Evolutionary conservation across 495 filamentous ascomycete species (phyloP).

Genomic region (Penicillium roqueforti): DNA sequence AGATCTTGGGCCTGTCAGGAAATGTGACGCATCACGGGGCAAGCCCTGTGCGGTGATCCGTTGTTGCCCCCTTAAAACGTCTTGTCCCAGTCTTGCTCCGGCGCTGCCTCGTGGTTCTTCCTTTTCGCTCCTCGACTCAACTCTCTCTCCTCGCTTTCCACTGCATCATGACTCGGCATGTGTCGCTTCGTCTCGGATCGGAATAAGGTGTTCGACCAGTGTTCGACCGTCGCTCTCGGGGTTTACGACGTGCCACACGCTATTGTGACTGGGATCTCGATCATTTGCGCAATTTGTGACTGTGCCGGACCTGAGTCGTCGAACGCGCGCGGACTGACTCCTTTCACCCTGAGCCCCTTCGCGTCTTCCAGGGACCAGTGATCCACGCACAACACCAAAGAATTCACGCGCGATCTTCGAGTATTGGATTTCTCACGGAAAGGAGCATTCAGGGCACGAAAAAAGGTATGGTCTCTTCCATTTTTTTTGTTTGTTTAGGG

Average conservation of each 20-base stretch:
- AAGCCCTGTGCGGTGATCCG: not conserved
- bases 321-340: not conserved
- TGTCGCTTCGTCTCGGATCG: not conserved
- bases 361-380: not conserved
- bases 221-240: constrained; percentile 5
- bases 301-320: not conserved
- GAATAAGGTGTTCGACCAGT: constrained; percentile 13
- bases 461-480: not conserved
- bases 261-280: not conserved
- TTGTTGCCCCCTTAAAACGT: constrained; percentile 5
- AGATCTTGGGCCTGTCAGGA: constrained; percentile 18
- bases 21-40: constrained; percentile 29
- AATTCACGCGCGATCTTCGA: not conserved
- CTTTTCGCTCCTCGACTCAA: not conserved
- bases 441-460: not conserved
- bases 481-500: not conserved
- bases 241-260: not conserved
- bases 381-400: not conserved
- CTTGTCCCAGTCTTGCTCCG: not conserved
- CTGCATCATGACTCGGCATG: constrained; percentile 18
- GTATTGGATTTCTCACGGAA: not conserved
- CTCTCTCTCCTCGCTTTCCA: not conserved
- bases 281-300: not conserved
- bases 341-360: not conserved
- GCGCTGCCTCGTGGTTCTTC: not conserved